Evolutionary conservation across 2,329 filamentous ascomycete genomes (phyloP).

Genomic region (Microsporum ferrugineum): DNA sequence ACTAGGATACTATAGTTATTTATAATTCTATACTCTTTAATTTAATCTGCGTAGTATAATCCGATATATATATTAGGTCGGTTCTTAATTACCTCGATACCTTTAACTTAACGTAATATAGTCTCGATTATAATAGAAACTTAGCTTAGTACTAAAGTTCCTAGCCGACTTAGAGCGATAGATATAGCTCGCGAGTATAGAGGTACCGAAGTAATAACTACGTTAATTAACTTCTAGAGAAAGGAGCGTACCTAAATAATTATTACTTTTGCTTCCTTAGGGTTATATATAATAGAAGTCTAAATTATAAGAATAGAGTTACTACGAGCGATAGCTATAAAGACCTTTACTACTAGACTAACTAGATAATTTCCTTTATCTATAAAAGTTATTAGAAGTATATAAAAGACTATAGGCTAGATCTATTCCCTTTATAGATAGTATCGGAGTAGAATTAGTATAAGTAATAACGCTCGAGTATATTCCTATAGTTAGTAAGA

Average conservation of each 20-base stretch:
- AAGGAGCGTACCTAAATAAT: not conserved
- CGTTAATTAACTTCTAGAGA: not conserved
- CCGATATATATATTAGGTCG: not conserved
- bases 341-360: not conserved
- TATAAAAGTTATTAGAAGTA: not conserved
- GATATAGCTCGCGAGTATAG: not conserved
- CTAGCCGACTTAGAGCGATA: not conserved
- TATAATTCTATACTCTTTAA: too few species aligned
- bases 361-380: not conserved
- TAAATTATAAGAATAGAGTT: not conserved
- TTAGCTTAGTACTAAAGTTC: not conserved
- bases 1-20: too few species aligned
- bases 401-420: not conserved
- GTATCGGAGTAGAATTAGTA: not conserved
- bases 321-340: not conserved
- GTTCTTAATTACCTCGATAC: not conserved
- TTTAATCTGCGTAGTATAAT: too few species aligned
- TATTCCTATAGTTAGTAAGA: not conserved
- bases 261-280: not conserved
- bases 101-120: not conserved
- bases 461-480: not conserved
- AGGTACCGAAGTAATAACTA: not conserved
- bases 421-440: not conserved
- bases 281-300: not conserved
- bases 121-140: too few species aligned